A percentile compares a stretch with the other conserved stretches of the same genome.
Evolutionary conservation across 805 yeast genomes (phyloP).

Genomic region (Sugiyamaella boreocaroliniensis): DNA sequence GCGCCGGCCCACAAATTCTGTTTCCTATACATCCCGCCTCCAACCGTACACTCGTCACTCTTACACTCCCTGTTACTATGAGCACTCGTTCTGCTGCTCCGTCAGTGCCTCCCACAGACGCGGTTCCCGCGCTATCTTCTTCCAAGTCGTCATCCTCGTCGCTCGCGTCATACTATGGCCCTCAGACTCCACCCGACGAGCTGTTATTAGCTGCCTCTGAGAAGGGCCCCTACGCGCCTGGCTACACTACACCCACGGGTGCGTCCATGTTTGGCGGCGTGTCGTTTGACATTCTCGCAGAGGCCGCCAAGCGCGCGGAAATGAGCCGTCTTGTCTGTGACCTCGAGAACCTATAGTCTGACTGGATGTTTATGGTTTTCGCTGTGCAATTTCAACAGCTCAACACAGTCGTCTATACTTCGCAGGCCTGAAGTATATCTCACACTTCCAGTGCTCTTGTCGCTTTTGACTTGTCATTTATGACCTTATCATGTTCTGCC

Average conservation of each 20-base stretch:
- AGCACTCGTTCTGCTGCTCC: not conserved
- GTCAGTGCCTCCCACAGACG: not conserved
- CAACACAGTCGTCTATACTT: too few relatives aligned
- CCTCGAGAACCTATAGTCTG: conserved; percentile 14
- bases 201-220: not conserved
- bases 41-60: not conserved
- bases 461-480: too few relatives aligned
- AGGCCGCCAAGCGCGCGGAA: conserved; percentile 31
- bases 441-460: too few relatives aligned
- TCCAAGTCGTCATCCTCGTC: not conserved
- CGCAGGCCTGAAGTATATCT: too few relatives aligned
- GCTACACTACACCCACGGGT: conserved; percentile 7
- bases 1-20: too few relatives aligned
- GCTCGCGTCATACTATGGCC: not conserved
- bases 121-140: not conserved
- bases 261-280: not conserved
- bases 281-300: conserved; percentile 26
- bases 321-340: conserved; percentile 27
- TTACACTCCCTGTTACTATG: not conserved
- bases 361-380: not conserved
- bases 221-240: conserved; percentile 3
- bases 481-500: too few relatives aligned
- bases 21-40: too few relatives aligned
- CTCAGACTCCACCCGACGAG: not conserved
- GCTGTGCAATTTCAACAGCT: too few relatives aligned